Percentiles rank a stretch among this genome's conserved stretches.
Evolutionary conservation across 176 grass and related monocot genomes (phyloP).

Genomic region (Bolboschoenus planiculmis): DNA sequence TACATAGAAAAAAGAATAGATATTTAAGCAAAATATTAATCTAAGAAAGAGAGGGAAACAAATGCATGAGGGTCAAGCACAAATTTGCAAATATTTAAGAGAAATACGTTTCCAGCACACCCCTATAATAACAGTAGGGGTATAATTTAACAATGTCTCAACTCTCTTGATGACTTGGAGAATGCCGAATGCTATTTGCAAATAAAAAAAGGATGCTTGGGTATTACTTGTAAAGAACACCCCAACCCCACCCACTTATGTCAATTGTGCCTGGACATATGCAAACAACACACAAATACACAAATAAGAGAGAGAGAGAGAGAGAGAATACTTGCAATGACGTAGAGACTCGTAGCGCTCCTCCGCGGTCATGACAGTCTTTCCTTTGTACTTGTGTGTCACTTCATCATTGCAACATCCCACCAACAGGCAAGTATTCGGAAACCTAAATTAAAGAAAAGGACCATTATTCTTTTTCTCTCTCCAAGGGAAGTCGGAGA

Average conservation of each 20-base stretch:
- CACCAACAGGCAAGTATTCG: slow-evolving; percentile 74
- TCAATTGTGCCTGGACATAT: not conserved
- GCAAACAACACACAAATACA: not conserved
- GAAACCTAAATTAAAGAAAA: slow-evolving; percentile 47
- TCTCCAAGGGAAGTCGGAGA: not conserved
- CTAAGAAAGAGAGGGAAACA: not conserved
- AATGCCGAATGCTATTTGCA: not conserved
- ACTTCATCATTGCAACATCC: slow-evolving; percentile 88
- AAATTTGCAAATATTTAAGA: not conserved
- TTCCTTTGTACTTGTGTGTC: slow-evolving; percentile 71
- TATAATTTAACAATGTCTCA: not conserved
- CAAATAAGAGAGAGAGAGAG: not conserved
- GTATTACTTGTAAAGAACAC: not conserved
- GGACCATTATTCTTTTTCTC: slow-evolving; percentile 15
- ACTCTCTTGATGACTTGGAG: not conserved
- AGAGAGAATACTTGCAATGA: slow-evolving; percentile 69
- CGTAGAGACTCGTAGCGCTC: slow-evolving; percentile 93
- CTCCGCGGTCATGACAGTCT: slow-evolving; percentile 76
- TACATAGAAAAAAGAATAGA: slow-evolving; percentile 20
- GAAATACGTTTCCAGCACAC: not conserved
- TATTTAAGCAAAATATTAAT: slow-evolving; percentile 12
- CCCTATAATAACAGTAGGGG: not conserved
- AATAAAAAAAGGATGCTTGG: not conserved
- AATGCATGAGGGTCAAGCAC: not conserved
- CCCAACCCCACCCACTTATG: not conserved